Evolutionary conservation across 805 yeast species (phyloP), one percentile per base, ranked within the genome.

Genomic region (Saturnispora besseyi): DNA sequence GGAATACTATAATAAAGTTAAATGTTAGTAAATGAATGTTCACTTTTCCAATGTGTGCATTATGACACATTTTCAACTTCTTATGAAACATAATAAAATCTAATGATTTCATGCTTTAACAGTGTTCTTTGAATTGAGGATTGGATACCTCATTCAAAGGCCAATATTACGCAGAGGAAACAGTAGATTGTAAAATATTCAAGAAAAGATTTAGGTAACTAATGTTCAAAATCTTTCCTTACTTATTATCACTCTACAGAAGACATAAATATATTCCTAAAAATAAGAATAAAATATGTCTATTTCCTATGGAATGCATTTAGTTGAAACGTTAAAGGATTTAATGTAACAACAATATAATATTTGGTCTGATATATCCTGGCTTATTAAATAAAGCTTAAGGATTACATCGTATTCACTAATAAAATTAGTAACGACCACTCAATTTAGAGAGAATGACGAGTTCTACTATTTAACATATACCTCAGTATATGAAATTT

Each of bases 1-100:
- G 76, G 72, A 62, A 77, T 71, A 66, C 68, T 78, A 68, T 22
- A 51, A 62, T 58, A 52, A 41, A 22, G 51, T 31, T 5, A 34
- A 13, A 29, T 18, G 36, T 40, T 41, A 38, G 43, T 41, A 44
- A 33, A 28, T 34, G 13, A 15, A 37, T 21, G n/a, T 15, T 26
- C 29, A 26, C 29, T 6, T 26, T 26, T 26, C 29, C 29, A 26
- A 26, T 26, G 29, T 26, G 29, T 26, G 29, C 29, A 33, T 22
- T 18, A 2, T 13, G 10, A 26, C 29, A 26, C 29, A 26, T 26
- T 26, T 26, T 26, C 29, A 6, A 2, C 29, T 26, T 26, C 6
- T 26, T 26, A 26, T 26, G 29, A 26, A 26, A 26, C 34, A 32
- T 30, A 32, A 36, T 50, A 34, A 41, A 36, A 37, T 45, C 54